phyloP scores from a whole-genome alignment of 495 filamentous ascomycete species.

The Xylaria venustula region DNA sequence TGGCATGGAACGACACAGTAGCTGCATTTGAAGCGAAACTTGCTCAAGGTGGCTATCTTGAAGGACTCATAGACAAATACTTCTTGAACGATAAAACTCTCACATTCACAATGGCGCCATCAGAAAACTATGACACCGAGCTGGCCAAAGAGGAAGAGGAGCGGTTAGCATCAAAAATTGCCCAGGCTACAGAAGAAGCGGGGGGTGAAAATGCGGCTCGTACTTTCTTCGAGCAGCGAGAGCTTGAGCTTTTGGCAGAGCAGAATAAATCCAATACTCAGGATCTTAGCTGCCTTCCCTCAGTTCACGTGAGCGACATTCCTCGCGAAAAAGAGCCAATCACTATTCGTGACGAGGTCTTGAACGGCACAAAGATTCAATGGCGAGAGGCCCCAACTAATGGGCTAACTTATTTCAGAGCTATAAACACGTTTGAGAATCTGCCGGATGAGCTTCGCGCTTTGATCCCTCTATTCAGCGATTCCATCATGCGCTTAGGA shows the following conservation, averaged over 20 bases:
- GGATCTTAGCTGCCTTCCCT: constrained; percentile 84
- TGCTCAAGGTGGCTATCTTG: constrained; percentile 72
- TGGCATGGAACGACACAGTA: constrained; percentile 88
- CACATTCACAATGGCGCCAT: constrained; percentile 93
- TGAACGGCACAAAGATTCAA: constrained; percentile 70
- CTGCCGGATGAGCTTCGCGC: constrained; percentile 82
- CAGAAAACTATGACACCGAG: constrained; percentile 65
- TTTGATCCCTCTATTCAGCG: constrained; percentile 86
- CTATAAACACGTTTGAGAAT: constrained; percentile 72
- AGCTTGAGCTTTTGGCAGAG: constrained; percentile 75
- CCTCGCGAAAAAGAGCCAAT: constrained; percentile 72
- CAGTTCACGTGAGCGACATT: constrained; percentile 83
- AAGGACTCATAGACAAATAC: constrained; percentile 84
- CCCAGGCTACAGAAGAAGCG: constrained; percentile 62
- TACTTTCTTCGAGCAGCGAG: constrained; percentile 65
- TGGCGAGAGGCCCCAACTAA: constrained; percentile 94
- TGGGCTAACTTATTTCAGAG: constrained; percentile 93
- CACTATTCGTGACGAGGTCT: constrained; percentile 62
- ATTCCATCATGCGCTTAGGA: constrained; percentile 87
- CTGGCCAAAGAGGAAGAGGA: constrained; percentile 74
- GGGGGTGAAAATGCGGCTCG: constrained; percentile 70
- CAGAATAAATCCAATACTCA: constrained; percentile 79
- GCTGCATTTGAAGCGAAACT: constrained; percentile 72
- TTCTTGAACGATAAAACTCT: constrained; percentile 80
- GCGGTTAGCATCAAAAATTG: constrained; percentile 68